Conservation (phyloP, 2,329 filamentous ascomycete species). For the Mariannaea sp. region DNA sequence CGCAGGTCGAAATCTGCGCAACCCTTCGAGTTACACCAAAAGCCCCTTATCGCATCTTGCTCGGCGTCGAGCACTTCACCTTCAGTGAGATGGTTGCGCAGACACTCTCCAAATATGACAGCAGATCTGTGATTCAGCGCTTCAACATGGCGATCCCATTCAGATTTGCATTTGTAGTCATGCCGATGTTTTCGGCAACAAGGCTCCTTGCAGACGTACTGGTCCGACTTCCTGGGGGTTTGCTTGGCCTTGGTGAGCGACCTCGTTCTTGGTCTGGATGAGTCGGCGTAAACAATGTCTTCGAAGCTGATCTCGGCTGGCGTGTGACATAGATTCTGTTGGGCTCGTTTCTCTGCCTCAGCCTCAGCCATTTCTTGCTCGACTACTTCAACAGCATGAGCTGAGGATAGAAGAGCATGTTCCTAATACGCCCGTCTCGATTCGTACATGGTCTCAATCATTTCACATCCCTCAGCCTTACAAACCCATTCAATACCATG, state of each 20-base stretch:
- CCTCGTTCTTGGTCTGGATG: background rate
- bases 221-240: background rate
- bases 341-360: background rate
- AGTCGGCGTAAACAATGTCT: background rate
- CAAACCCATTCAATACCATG: slow-evolving; percentile 24
- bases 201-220: slow-evolving; percentile 19
- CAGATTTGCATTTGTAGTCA: slow-evolving; percentile 26
- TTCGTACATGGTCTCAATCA: background rate
- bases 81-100: background rate
- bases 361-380: background rate
- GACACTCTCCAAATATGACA: slow-evolving; percentile 4
- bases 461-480: slow-evolving; percentile 8
- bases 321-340: background rate
- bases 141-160: slow-evolving; percentile 24
- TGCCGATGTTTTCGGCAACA: slow-evolving; percentile 25
- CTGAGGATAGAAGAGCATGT: slow-evolving; percentile 4
- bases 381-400: background rate
- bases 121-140: slow-evolving; percentile 20
- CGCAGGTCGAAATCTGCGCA: slow-evolving; percentile 19
- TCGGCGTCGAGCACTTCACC: slow-evolving; percentile 15
- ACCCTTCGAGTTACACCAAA: slow-evolving; percentile 20
- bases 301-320: background rate
- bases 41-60: slow-evolving; percentile 25
- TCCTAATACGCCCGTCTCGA: slow-evolving; percentile 14
- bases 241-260: no score